These are phyloP conservation scores for Pseudoperonospora humuli DNA, from an alignment of 352 stramenopile species.

Conservation along the genomic window DNA sequence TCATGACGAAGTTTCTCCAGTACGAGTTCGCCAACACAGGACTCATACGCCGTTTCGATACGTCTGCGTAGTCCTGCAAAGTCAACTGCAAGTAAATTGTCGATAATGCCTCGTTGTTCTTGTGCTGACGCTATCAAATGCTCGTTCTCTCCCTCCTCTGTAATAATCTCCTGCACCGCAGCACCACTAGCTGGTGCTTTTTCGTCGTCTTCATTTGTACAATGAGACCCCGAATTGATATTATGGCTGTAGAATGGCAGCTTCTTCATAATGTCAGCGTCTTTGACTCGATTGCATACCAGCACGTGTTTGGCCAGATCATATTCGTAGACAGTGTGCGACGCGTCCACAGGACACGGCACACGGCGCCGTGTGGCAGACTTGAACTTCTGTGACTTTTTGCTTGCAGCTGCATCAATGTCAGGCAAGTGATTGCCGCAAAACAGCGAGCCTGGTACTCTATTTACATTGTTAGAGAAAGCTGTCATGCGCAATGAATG, in stretches of 20 bases:
- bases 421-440: constrained; percentile 70
- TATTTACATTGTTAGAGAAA: constrained; percentile 13
- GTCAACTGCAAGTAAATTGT: constrained; percentile 56
- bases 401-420: constrained; percentile 28
- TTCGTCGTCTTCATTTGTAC: not conserved
- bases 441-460: constrained; percentile 48
- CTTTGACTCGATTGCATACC: constrained; percentile 74
- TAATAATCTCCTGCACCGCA: not conserved
- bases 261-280: constrained; percentile 42
- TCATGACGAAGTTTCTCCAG: constrained; percentile 62
- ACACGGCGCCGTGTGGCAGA: constrained; percentile 42
- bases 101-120: constrained; percentile 58
- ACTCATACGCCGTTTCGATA: constrained; percentile 43
- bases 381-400: constrained; percentile 66
- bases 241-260: constrained; percentile 70
- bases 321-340: constrained; percentile 72
- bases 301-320: constrained; percentile 73
- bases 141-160: constrained; percentile 9
- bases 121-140: constrained; percentile 33
- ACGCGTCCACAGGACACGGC: constrained; percentile 59
- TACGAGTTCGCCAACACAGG: constrained; percentile 45
- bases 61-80: constrained; percentile 43
- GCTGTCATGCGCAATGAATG: too few species aligned
- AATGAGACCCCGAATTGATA: constrained; percentile 69
- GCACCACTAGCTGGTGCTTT: not conserved